Percentiles rank a stretch among this genome's conserved stretches.
Conservation (phyloP, 768 basidiomycete genomes). For the Galerina marginata region DNA sequence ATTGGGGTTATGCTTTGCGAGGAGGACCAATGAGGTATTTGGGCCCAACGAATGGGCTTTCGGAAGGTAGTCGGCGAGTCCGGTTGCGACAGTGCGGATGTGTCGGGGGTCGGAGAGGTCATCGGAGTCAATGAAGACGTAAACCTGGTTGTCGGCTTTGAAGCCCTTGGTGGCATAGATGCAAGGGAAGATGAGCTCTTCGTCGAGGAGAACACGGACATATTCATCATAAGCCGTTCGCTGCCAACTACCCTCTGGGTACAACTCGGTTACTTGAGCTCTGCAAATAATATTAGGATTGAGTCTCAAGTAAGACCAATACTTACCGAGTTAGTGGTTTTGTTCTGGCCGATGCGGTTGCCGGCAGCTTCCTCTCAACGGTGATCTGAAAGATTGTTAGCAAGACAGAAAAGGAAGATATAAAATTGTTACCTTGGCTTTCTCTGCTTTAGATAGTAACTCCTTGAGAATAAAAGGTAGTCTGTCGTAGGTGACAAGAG, state of each 20-base stretch:
- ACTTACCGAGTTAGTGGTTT: slow-evolving; percentile 2
- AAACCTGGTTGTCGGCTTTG: slow-evolving; percentile 2
- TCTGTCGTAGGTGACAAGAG: neutral
- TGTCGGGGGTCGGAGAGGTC: slow-evolving; percentile 7
- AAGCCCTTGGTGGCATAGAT: slow-evolving; percentile 5
- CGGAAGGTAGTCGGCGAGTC: slow-evolving; percentile 1
- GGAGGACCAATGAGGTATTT: slow-evolving; percentile 1
- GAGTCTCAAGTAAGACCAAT: too few relatives aligned
- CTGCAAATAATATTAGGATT: neutral
- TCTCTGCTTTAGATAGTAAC: neutral
- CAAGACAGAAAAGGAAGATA: neutral
- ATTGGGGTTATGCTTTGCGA: slow-evolving; percentile 1
- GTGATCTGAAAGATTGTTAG: neutral
- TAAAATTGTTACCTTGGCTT: neutral
- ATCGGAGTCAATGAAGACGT: slow-evolving; percentile 4
- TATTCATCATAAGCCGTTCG: slow-evolving; percentile 1
- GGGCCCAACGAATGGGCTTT: neutral
- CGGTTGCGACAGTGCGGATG: neutral
- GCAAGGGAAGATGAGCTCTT: slow-evolving; percentile 1
- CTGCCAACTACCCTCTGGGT: neutral
- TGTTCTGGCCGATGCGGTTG: neutral
- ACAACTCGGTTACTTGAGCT: neutral
- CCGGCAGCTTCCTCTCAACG: neutral
- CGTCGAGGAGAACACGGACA: neutral
- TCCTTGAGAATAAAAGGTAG: neutral